phyloP scores from a whole-genome alignment of 495 filamentous ascomycete species.

The Lasiosphaeria hispida region DNA sequence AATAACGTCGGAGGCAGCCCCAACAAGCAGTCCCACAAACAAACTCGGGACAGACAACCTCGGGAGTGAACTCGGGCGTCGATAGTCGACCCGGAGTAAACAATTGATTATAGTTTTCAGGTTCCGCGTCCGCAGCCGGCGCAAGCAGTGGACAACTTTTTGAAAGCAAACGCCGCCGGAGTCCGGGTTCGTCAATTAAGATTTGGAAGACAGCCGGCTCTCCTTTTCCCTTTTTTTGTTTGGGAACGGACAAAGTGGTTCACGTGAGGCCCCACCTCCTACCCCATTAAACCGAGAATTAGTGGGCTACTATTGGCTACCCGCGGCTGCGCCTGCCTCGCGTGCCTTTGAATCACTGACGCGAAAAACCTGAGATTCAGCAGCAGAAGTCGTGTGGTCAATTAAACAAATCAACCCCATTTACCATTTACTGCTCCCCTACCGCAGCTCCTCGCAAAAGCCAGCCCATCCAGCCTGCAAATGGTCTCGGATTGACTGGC shows the following conservation, averaged over 20 bases:
- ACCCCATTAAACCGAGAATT: not conserved
- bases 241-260: not conserved
- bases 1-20: too few relatives aligned
- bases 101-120: too few relatives aligned
- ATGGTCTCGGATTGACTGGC: too few relatives aligned
- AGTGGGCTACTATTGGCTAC: constrained; percentile 14
- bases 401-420: constrained; percentile 27
- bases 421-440: not conserved
- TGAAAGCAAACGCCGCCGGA: not conserved
- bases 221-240: not conserved
- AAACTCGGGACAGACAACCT: not conserved
- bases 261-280: not conserved
- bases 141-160: too few relatives aligned
- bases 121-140: too few relatives aligned
- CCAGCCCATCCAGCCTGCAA: not conserved
- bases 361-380: constrained; percentile 28
- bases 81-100: too few relatives aligned
- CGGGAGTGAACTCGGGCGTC: not conserved
- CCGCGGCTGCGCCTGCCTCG: constrained; percentile 22
- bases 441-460: not conserved
- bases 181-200: too few relatives aligned
- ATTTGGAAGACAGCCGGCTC: not conserved
- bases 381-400: constrained; percentile 20
- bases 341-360: constrained; percentile 28
- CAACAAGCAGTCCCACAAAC: not conserved